Conservation (phyloP, 2,329 filamentous ascomycete genomes). For the Rhexocercosporidium sp. region DNA sequence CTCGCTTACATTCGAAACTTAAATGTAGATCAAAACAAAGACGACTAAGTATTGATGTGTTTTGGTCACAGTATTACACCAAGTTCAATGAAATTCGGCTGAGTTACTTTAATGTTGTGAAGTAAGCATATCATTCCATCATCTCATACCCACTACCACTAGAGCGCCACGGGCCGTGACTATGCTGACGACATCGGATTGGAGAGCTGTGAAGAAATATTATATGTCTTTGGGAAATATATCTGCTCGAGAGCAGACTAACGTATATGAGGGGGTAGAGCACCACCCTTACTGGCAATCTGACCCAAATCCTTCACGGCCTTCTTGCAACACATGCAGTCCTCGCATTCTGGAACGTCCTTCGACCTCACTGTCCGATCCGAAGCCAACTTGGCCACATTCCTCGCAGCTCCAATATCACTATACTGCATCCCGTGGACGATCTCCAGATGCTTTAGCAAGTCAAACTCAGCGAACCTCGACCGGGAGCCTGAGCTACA, state of each 20-base stretch:
- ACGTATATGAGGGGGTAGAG: not conserved
- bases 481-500: slow-evolving; percentile 6
- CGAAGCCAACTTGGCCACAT: slow-evolving; percentile 6
- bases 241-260: not conserved
- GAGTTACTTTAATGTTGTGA: not conserved
- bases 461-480: slow-evolving; percentile 15
- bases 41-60: too few species aligned
- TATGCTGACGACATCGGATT: not conserved
- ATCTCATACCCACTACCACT: too few species aligned
- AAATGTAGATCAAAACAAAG: not conserved
- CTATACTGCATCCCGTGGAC: slow-evolving; percentile 8
- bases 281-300: not conserved
- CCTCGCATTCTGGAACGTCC: slow-evolving; percentile 5
- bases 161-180: too few species aligned
- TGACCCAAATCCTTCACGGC: not conserved
- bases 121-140: too few species aligned
- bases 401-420: slow-evolving; percentile 9
- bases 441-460: slow-evolving; percentile 17
- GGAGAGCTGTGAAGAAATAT: not conserved
- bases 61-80: too few species aligned
- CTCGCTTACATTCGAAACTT: slow-evolving; percentile 7
- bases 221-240: not conserved
- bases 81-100: not conserved
- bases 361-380: slow-evolving; percentile 2
- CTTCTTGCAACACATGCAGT: not conserved